A percentile compares a stretch with the other conserved stretches of the same genome.
Conservation (phyloP, 768 basidiomycete genomes). For the Scleroderma citrinum region DNA sequence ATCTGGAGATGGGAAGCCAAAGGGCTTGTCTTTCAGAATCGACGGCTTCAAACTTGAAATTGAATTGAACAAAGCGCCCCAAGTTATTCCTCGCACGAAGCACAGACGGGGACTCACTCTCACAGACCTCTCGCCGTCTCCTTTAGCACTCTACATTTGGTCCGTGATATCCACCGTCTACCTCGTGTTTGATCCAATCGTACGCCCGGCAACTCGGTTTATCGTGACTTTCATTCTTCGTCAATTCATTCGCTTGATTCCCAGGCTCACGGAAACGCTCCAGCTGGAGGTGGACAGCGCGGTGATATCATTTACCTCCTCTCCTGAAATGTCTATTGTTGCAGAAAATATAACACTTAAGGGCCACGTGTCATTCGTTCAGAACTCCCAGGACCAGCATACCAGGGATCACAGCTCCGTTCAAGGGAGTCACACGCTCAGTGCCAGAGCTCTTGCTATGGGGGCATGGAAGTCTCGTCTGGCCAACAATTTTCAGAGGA, state of each 20-base stretch:
- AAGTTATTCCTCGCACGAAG: slow-evolving; percentile 14
- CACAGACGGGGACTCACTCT: slow-evolving; percentile 40
- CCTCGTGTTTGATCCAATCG: slow-evolving; percentile 46
- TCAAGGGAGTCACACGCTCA: slow-evolving; percentile 13
- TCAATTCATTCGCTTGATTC: slow-evolving; percentile 56
- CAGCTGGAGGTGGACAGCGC: slow-evolving; percentile 62
- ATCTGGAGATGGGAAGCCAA: slow-evolving; percentile 39
- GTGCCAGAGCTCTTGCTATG: slow-evolving; percentile 39
- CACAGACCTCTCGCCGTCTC: slow-evolving; percentile 33
- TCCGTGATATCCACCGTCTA: slow-evolving; percentile 32
- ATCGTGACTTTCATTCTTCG: slow-evolving; percentile 50
- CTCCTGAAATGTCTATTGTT: slow-evolving; percentile 48
- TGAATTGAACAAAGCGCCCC: slow-evolving; percentile 15
- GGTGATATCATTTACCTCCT: slow-evolving; percentile 43
- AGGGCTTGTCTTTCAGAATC: slow-evolving; percentile 56
- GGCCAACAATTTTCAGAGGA: slow-evolving; percentile 52
- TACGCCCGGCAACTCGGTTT: slow-evolving; percentile 57
- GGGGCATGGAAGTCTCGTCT: slow-evolving; percentile 62
- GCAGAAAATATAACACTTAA: slow-evolving; percentile 47
- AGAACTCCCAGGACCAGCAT: slow-evolving; percentile 33
- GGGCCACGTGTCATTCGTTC: slow-evolving; percentile 49
- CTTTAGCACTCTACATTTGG: slow-evolving; percentile 30
- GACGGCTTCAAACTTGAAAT: slow-evolving; percentile 56
- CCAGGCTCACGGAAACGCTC: slow-evolving; percentile 59
- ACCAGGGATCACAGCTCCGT: slow-evolving; percentile 7